phyloP scores from a whole-genome alignment of 495 filamentous ascomycete genomes.

The Trichodelitschia bisporula region DNA sequence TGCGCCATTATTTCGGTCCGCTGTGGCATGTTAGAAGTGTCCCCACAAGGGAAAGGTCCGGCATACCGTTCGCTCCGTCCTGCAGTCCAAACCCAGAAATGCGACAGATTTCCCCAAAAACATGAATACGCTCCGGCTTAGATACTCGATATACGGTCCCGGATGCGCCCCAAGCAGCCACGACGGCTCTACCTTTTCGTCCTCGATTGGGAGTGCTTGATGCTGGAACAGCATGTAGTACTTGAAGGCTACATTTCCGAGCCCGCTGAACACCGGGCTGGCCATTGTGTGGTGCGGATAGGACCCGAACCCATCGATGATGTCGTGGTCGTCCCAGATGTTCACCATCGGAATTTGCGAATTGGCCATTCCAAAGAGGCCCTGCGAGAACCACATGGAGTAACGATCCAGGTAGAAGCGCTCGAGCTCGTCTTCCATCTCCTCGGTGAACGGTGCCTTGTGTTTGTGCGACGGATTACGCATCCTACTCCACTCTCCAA shows the following conservation, averaged over 20 bases:
- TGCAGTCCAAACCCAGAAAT: conserved; percentile 71
- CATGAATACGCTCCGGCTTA: conserved; percentile 71
- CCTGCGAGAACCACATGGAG: conserved; percentile 81
- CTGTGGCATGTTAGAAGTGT: conserved; percentile 15
- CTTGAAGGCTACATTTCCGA: conserved; percentile 84
- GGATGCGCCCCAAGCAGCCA: conserved; percentile 62
- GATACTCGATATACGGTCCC: conserved; percentile 77
- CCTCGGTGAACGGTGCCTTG: conserved; percentile 47
- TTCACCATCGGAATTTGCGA: conserved; percentile 97
- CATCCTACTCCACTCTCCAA: conserved; percentile 68
- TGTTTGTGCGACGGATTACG: conserved; percentile 53
- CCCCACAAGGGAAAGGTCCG: background rate
- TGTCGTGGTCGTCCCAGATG: conserved; percentile 94
- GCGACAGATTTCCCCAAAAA: conserved; percentile 50
- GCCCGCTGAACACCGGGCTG: conserved; percentile 67
- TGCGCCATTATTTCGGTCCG: conserved; percentile 55
- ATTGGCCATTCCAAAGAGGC: conserved; percentile 74
- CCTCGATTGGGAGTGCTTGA: conserved; percentile 61
- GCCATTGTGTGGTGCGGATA: conserved; percentile 84
- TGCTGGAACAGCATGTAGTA: conserved; percentile 98
- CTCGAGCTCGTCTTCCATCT: conserved; percentile 71
- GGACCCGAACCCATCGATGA: conserved; percentile 89
- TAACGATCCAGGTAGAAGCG: conserved; percentile 70
- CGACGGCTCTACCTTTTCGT: conserved; percentile 59
- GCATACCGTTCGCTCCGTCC: conserved; percentile 79